Percentiles rank a stretch among this genome's conserved stretches.
phyloP scores from a whole-genome alignment of 805 yeast species.

The Ogataea pini region DNA sequence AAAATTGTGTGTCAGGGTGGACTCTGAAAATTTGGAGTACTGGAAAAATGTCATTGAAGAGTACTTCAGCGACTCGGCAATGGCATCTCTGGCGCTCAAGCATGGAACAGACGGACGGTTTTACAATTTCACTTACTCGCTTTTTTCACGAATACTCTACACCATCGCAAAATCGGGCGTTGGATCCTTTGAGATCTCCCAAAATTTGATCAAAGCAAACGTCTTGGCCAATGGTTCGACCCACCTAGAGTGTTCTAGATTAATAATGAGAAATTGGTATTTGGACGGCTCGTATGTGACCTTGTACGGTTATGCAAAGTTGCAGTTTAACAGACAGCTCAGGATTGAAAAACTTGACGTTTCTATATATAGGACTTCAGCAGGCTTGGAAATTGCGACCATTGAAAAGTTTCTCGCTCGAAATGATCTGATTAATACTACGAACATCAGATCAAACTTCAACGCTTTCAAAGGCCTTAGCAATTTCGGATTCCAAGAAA shows the following conservation, averaged over 20 bases:
- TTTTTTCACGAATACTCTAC: slow-evolving; percentile 64
- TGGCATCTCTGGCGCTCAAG: slow-evolving; percentile 47
- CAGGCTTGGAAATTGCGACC: slow-evolving; percentile 48
- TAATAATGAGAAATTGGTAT: slow-evolving; percentile 52
- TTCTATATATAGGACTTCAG: slow-evolving; percentile 45
- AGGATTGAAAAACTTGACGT: slow-evolving; percentile 75
- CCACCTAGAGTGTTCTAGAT: slow-evolving; percentile 52
- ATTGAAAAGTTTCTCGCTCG: slow-evolving; percentile 43
- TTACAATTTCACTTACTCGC: slow-evolving; percentile 62
- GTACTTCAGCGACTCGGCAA: slow-evolving; percentile 53
- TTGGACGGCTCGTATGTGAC: slow-evolving; percentile 71
- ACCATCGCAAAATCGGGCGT: slow-evolving; percentile 55
- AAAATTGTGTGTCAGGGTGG: slow-evolving; percentile 42
- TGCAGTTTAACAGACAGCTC: slow-evolving; percentile 61
- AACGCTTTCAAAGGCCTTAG: slow-evolving; percentile 49
- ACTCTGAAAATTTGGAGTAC: slow-evolving; percentile 44
- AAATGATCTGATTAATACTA: slow-evolving; percentile 27
- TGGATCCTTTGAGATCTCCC: slow-evolving; percentile 50
- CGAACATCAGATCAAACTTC: slow-evolving; percentile 21
- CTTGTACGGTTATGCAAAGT: slow-evolving; percentile 60
- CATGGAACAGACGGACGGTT: slow-evolving; percentile 49
- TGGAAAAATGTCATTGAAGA: slow-evolving; percentile 53
- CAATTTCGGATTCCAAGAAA: slow-evolving; percentile 62
- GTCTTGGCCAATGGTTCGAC: slow-evolving; percentile 55
- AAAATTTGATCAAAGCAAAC: slow-evolving; percentile 51